Percentiles rank a stretch among this genome's conserved stretches.
These are phyloP conservation scores for Sporothrix variecibatus DNA, from an alignment of 2,329 filamentous ascomycete genomes.

Conservation along the genomic window DNA sequence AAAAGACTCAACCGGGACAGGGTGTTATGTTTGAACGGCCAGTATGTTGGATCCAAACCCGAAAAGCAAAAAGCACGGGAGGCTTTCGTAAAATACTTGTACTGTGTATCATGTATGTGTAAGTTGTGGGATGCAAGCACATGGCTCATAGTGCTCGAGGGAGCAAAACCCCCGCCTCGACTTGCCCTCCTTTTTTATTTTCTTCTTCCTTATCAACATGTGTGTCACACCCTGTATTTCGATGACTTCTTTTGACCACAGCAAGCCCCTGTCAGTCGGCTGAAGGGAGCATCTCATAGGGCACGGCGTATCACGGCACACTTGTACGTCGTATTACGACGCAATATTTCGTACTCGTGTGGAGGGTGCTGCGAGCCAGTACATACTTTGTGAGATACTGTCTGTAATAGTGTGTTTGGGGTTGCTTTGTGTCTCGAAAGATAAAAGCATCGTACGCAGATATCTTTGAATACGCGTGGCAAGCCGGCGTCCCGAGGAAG, in stretches of 20 bases:
- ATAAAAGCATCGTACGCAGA: neutral
- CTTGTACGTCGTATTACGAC: neutral
- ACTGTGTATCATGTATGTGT: neutral
- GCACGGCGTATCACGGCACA: neutral
- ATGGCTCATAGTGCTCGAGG: neutral
- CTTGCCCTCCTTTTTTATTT: neutral
- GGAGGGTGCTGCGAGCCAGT: neutral
- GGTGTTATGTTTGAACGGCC: neutral
- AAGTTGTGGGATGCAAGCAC: neutral
- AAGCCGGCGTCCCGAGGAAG: neutral
- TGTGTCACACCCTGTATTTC: conserved; percentile 15
- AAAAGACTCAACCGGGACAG: neutral
- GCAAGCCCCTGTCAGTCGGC: neutral
- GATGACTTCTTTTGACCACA: neutral
- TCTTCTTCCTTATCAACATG: neutral
- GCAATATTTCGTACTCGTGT: neutral
- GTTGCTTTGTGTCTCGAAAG: neutral
- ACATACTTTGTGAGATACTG: neutral
- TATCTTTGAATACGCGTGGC: neutral
- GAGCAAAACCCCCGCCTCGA: neutral
- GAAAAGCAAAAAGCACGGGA: neutral
- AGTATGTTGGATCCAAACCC: neutral
- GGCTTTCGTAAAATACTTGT: neutral
- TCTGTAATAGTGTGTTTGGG: neutral
- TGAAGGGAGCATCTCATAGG: neutral